Evolutionary conservation across 495 filamentous ascomycete species (phyloP), one percentile per base, ranked within the genome.

Genomic region (Evansstolkia leycettana): DNA sequence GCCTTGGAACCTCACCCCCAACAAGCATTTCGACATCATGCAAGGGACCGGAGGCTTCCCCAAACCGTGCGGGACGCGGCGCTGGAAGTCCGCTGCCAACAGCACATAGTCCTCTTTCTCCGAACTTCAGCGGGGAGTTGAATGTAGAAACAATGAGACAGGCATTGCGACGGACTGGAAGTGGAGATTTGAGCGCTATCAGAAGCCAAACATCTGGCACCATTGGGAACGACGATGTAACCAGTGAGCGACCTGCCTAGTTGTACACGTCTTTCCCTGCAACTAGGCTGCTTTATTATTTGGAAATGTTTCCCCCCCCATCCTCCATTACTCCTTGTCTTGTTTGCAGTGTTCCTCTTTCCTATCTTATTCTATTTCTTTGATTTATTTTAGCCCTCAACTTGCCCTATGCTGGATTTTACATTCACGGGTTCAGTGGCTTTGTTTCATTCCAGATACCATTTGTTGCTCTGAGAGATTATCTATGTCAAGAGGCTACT

Each of bases 131-230:
- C 17, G 80, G 82, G 0, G 86, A 92, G 42, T 57, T 93, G 25
- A 79, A 74, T 17, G 77, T 94, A 38, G 84, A 94, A 62, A 94
- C 86, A 7, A 90, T 94, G 86, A 69, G 76, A 32, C 84, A 94
- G 58, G 84, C 87, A 23, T 23, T 23, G 20, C 20, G 20, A 54
- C 76, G 81, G 57, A 90, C 84, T 3, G 81, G 75, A 7, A 89
- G 82, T 57, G 80, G 82, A 13, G 87, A 94, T 51, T 54, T 93
- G 44, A 73, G 73, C 39, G 69, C 67, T 20, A 55, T 67, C 28
- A 60, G 69, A 41, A 80, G 78, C 52, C 70, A 73, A 32, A 70
- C 77, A 10, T 50, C 70, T 24, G 83, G 75, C 54, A 72, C 76
- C 1, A 57, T 76, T 31, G 64, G 49, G 16, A 50, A 43, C 36